Percentiles rank a stretch among this genome's conserved stretches.
Conservation (phyloP, 1,284 basidiomycete genomes). For the Volvariella surrecta region DNA sequence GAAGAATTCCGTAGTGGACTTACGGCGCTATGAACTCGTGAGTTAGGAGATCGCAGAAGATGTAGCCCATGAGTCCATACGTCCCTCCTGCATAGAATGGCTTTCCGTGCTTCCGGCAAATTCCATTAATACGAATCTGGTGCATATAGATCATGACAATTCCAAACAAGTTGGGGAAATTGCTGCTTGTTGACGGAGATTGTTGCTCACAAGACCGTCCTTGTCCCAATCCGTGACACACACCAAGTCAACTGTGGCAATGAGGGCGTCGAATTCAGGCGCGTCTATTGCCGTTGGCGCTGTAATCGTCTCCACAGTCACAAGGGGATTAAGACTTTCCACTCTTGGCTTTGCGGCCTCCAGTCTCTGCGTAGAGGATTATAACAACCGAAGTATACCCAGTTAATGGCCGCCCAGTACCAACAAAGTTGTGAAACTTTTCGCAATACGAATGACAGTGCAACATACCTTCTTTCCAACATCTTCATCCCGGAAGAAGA, state of each 20-base stretch:
- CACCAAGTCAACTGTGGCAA: conserved; percentile 69
- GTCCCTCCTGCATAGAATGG: conserved; percentile 86
- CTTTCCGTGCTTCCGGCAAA: conserved; percentile 61
- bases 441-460: conserved; percentile 11
- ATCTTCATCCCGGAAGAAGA: conserved; percentile 92
- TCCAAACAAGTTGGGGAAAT: conserved; percentile 9
- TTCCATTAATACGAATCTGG: conserved; percentile 72
- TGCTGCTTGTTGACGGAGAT: background rate
- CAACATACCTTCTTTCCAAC: conserved; percentile 72
- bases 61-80: conserved; percentile 89
- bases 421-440: background rate
- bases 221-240: conserved; percentile 75
- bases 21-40: conserved; percentile 84
- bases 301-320: conserved; percentile 65
- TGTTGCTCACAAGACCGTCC: conserved; percentile 56
- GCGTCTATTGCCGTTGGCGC: conserved; percentile 39
- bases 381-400: conserved; percentile 25
- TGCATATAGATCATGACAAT: conserved; percentile 6
- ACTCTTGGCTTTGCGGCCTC: conserved; percentile 80
- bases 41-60: conserved; percentile 86
- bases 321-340: conserved; percentile 87
- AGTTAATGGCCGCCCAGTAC: conserved; percentile 23
- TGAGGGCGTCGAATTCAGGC: conserved; percentile 48
- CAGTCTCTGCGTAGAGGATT: conserved; percentile 54
- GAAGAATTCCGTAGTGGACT: conserved; percentile 19